Evolutionary conservation across 805 yeast species (phyloP), one percentile per base, ranked within the genome.

Genomic region (Debaryomyces tyrocola): DNA sequence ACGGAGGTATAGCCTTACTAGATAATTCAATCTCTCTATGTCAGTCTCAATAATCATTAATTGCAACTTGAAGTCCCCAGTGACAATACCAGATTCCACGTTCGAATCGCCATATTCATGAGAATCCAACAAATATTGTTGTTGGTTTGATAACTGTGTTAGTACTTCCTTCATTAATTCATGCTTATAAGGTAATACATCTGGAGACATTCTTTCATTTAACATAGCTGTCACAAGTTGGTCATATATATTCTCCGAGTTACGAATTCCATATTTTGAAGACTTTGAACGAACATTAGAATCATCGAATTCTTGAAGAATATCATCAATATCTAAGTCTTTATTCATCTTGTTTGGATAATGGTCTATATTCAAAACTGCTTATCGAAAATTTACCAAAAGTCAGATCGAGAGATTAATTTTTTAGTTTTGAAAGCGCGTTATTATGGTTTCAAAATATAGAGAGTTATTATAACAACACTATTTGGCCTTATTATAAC

Each of bases 1-100:
- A 50, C 99, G 76, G 29, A 91, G 70, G 62, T 90, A 92, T 11
- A 89, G 78, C 43, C 97, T 69, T n/a, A 91, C 73, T 31, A 92
- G 65, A 61, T 85, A 94, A 56, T 85, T 89, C 27, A 90, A 79
- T 46, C 99, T 71, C 57, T 94, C 98, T 20, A 94, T 76, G 55
- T 94, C 98, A 11, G 95, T 85, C 60, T 94, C 99, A 55, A 92
- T 84, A 20, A 95, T 80, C 70, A 94, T 80, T 39, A 91, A 71
- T 47, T 87, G 85, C 47, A 92, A 66, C 59, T 91, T 91, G 64
- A 84, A 83, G 50, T 85, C 88, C 14, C 65, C 56, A 9, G 59
- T 51, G 2, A 67, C 55, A 1, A 66, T 53, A 1, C 71, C 70
- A 1, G 62, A 49, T 9, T 59, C 63, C 43, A 69, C 74, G 47